These are phyloP conservation scores for Beta corolliflora DNA, from an alignment of 179 eudicot genomes.

Conservation along the genomic window DNA sequence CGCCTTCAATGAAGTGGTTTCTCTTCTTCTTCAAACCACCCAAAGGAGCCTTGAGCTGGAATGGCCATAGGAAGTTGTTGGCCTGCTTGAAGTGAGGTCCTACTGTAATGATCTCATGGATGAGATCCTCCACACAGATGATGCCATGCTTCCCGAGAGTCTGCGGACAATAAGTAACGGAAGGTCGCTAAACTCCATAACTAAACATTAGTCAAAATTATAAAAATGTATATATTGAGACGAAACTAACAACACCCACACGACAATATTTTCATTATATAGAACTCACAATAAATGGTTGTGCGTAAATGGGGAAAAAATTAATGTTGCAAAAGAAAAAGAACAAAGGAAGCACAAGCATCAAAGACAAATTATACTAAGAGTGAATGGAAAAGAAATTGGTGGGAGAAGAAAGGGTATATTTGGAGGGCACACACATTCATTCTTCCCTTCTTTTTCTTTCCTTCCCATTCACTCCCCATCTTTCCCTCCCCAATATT, in stretches of 20 bases:
- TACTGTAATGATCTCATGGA: conserved; percentile 82
- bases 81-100: conserved; percentile 90
- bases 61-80: conserved; percentile 90
- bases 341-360: no score
- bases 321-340: no score
- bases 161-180: conserved; percentile 26
- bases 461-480: conserved; percentile 71
- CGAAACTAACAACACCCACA: no score
- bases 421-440: conserved; percentile 56
- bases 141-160: conserved; percentile 73
- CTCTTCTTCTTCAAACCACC: conserved; percentile 87
- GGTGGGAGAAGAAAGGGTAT: no score
- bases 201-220: no score
- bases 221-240: no score
- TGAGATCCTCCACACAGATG: conserved; percentile 77
- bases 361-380: no score
- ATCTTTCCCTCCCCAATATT: no score
- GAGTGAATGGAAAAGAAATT: no score
- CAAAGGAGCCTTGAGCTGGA: conserved; percentile 75
- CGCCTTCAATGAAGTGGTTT: conserved; percentile 89
- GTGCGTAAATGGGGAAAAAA: no score
- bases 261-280: no score
- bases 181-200: not conserved
- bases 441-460: conserved; percentile 76
- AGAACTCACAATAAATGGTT: no score